phyloP scores from a whole-genome alignment of 768 basidiomycete genomes.

The Amanita muscaria region DNA sequence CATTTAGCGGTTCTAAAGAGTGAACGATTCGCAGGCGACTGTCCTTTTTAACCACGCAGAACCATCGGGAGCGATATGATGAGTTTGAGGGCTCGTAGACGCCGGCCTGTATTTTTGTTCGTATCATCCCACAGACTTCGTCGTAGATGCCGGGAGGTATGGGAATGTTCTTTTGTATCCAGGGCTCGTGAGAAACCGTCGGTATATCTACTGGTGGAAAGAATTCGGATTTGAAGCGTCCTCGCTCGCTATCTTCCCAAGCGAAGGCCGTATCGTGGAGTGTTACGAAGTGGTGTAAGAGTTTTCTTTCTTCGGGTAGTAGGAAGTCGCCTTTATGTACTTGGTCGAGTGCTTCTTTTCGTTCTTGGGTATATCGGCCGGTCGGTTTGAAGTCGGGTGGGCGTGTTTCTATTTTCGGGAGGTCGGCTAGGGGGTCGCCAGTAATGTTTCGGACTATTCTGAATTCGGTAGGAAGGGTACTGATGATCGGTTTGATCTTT shows the following conservation, averaged over 20 bases:
- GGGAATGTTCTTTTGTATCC: conserved; percentile 22
- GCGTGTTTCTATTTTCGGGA: conserved; percentile 14
- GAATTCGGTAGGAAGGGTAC: conserved; percentile 16
- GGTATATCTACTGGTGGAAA: conserved; percentile 27
- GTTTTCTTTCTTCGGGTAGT: conserved; percentile 12
- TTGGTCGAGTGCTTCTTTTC: conserved; percentile 15
- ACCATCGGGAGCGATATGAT: conserved; percentile 32
- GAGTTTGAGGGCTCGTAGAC: conserved; percentile 32
- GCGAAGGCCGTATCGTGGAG: conserved; percentile 26
- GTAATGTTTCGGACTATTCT: conserved; percentile 18
- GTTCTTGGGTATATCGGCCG: conserved; percentile 20
- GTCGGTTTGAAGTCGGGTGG: conserved; percentile 16
- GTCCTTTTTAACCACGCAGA: conserved; percentile 31
- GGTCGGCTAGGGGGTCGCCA: conserved; percentile 18
- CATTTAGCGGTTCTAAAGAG: conserved; percentile 29
- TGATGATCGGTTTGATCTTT: conserved; percentile 19
- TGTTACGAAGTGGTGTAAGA: conserved; percentile 25
- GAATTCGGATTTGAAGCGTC: conserved; percentile 23
- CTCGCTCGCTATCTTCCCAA: conserved; percentile 29
- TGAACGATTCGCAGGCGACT: conserved; percentile 28
- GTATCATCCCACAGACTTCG: conserved; percentile 24
- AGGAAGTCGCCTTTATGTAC: conserved; percentile 15
- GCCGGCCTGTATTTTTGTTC: conserved; percentile 27
- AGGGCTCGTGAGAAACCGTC: conserved; percentile 24
- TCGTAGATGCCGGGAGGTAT: conserved; percentile 23